phyloP scores from a whole-genome alignment of 2,329 filamentous ascomycete genomes.

The Fusarium pseudocircinatum region DNA sequence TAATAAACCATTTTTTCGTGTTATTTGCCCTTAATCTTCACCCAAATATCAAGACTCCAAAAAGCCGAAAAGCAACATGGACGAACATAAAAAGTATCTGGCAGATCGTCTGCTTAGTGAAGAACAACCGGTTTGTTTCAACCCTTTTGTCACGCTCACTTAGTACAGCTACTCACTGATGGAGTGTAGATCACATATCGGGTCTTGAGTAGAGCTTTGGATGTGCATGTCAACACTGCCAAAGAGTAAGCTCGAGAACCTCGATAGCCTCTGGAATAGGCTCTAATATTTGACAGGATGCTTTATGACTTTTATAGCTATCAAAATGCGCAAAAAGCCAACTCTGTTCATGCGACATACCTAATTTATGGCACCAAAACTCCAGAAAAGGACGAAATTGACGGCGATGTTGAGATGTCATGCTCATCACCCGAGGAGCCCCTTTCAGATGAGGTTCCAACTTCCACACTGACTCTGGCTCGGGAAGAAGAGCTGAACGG shows the following conservation, averaged over 20 bases:
- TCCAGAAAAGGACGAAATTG: conserved; percentile 51
- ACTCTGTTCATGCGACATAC: conserved; percentile 91
- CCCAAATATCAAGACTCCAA: neutral
- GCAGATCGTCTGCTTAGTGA: conserved; percentile 81
- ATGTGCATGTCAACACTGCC: conserved; percentile 85
- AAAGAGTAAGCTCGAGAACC: conserved; percentile 73
- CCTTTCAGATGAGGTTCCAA: conserved; percentile 60
- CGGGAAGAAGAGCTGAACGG: conserved; percentile 78
- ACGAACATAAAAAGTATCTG: conserved; percentile 76
- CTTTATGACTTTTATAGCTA: conserved; percentile 86
- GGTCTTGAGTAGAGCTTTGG: conserved; percentile 80
- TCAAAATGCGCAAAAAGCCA: conserved; percentile 83
- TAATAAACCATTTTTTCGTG: neutral
- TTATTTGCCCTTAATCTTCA: neutral
- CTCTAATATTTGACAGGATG: conserved; percentile 68
- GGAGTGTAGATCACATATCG: conserved; percentile 82
- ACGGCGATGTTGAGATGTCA: conserved; percentile 75
- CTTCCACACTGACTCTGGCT: conserved; percentile 72
- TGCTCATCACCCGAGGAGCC: conserved; percentile 69
- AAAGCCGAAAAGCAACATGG: conserved; percentile 48
- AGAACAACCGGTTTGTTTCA: conserved; percentile 69
- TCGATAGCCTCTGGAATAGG: neutral
- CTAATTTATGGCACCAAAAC: conserved; percentile 77
- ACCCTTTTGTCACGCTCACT: neutral
- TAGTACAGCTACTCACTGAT: conserved; percentile 24